Percentiles rank a stretch among this genome's conserved stretches.
Evolutionary conservation across 495 filamentous ascomycete genomes (phyloP).

Genomic region (Penicillium malachiteum): DNA sequence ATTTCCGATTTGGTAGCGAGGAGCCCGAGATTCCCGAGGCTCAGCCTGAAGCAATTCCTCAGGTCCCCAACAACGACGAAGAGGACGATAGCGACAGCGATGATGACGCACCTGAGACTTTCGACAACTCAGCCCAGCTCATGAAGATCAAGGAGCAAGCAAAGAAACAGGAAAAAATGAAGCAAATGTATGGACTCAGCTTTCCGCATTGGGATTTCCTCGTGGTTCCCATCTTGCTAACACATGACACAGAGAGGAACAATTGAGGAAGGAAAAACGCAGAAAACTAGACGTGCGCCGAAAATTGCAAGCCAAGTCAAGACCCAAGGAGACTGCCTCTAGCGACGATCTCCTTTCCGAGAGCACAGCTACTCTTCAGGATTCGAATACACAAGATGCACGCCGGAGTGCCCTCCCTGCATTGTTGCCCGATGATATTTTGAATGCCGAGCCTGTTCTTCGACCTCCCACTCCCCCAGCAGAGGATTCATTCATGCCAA

Average conservation of each 20-base stretch:
- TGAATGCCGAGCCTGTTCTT: constrained; percentile 44
- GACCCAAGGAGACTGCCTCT: constrained; percentile 29
- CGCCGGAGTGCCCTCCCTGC: constrained; percentile 43
- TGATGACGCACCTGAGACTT: constrained; percentile 53
- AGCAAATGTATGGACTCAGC: constrained; percentile 33
- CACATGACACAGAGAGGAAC: constrained; percentile 35
- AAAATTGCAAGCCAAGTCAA: constrained; percentile 48
- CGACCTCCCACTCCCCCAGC: constrained; percentile 42
- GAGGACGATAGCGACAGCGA: constrained; percentile 34
- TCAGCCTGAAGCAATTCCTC: constrained; percentile 20
- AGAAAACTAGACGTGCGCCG: constrained; percentile 47
- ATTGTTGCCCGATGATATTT: constrained; percentile 53
- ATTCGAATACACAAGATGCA: constrained; percentile 39
- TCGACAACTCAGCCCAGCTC: constrained; percentile 46
- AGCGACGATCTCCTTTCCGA: constrained; percentile 39
- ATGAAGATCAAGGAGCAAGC: constrained; percentile 40
- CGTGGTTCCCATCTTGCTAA: constrained; percentile 15
- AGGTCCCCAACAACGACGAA: constrained; percentile 22
- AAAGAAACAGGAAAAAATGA: constrained; percentile 39
- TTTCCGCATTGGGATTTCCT: neutral
- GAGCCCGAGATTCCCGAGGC: constrained; percentile 36
- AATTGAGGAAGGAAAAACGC: constrained; percentile 46
- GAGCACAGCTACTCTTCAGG: constrained; percentile 43
- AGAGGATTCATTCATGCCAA: constrained; percentile 25
- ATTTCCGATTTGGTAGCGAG: constrained; percentile 47